Evolutionary conservation across 129 eudicot genomes (phyloP), one percentile per base, ranked within the genome.

Genomic region (Escallonia rubra): DNA sequence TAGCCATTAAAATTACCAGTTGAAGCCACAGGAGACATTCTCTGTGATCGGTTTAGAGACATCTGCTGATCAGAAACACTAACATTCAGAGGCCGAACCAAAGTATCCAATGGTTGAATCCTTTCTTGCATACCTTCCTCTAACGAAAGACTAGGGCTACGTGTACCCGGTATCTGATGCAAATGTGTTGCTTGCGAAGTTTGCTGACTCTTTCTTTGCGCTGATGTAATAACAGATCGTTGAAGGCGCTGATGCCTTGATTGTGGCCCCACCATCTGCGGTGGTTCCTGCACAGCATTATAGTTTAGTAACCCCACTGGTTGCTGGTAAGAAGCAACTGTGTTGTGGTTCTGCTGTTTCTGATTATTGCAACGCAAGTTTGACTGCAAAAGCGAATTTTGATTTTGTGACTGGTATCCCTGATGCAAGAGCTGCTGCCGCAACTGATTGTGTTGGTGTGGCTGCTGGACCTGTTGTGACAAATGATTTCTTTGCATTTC

Each of bases 381-480:
- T 23, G 34, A 23, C 34, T 23, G 34, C 34, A 23, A 23, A 23
- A 23, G 34, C 34, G 1, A 23, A 23, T 23, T 6, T 8, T 42
- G 40, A n/a, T 3, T 3, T 7, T 61, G 66, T 13, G 16, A 23
- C 6, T 14, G 23, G 6, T 45, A 15, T 38, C 43, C 51, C 51
- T 61, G 51, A 11, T 61, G 13, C 43, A 41, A 10, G 49, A 10
- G n/a, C 66, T 61, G 66, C 66, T 11, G 57, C 57, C 14, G 44
- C 4, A 13, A 14, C 66, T 8, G 15, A 38, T 61, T 43, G 4
- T 43, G 11, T 61, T 7, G 66, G 50, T 7, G 6, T 61, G 39
- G 11, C 6, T 13, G 66, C 38, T 12, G 44, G 14, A 61, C 66
- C 39, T 61, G 66, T 9, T 11, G 52, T 7, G 44, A 51, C 43